A percentile compares a stretch with the other conserved stretches of the same genome.
These are phyloP conservation scores for Lactuca sativa DNA, from an alignment of 129 eudicot species.

Conservation along the genomic window DNA sequence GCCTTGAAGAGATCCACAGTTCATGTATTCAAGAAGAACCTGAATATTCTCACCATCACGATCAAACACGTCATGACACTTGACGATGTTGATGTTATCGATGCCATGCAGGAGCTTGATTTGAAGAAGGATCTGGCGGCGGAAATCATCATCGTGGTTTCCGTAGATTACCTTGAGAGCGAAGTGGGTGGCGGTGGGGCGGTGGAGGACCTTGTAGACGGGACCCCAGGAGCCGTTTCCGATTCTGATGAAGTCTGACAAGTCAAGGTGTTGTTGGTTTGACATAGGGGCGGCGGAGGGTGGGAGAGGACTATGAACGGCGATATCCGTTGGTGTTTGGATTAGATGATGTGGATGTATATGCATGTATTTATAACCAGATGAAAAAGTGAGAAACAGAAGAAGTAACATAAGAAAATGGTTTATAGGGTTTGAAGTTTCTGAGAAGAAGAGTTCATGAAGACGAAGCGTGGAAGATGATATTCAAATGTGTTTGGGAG, in stretches of 20 bases:
- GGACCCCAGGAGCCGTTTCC: slow-evolving; percentile 52
- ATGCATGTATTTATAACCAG: background rate
- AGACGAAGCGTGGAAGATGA: background rate
- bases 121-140: slow-evolving; percentile 66
- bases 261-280: slow-evolving; percentile 10
- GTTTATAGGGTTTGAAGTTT: background rate
- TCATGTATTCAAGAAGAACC: slow-evolving; percentile 74
- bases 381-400: background rate
- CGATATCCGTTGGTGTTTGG: background rate
- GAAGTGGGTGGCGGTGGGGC: slow-evolving; percentile 38
- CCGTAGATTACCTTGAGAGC: slow-evolving; percentile 82
- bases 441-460: background rate
- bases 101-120: slow-evolving; percentile 47
- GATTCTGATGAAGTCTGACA: slow-evolving; percentile 40
- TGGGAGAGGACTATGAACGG: slow-evolving; percentile 36
- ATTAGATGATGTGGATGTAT: background rate
- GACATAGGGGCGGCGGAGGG: background rate
- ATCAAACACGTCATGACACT: slow-evolving; percentile 62
- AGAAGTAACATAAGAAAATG: background rate
- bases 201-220: slow-evolving; percentile 53
- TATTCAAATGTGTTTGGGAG: background rate
- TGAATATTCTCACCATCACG: slow-evolving; percentile 74
- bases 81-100: slow-evolving; percentile 47
- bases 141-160: slow-evolving; percentile 62
- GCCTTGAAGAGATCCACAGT: slow-evolving; percentile 61